These are phyloP conservation scores for Cokeromyces recurvatus DNA, from an alignment of 371 early-diverging fungal species.

Conservation along the genomic window DNA sequence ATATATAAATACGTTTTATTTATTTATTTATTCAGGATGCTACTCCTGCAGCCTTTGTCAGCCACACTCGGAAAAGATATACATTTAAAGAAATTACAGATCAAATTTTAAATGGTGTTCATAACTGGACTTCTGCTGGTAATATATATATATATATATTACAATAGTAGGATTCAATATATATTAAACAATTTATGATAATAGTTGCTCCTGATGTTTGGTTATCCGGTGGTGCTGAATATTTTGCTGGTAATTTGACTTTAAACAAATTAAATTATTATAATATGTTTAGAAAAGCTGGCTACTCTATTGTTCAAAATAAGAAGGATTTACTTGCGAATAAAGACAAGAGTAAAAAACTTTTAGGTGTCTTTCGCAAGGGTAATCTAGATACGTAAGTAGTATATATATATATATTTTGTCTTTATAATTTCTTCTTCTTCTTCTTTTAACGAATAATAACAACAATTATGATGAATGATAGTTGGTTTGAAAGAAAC, in stretches of 20 bases:
- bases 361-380: slow-evolving; percentile 67
- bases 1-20: not conserved
- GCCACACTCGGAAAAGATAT: slow-evolving; percentile 58
- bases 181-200: no score
- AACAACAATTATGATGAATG: not conserved
- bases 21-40: slow-evolving; percentile 47
- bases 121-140: slow-evolving; percentile 39
- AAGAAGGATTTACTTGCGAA: slow-evolving; percentile 40
- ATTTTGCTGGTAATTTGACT: slow-evolving; percentile 47
- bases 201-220: slow-evolving; percentile 63
- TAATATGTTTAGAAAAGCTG: slow-evolving; percentile 39
- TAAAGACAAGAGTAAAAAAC: slow-evolving; percentile 49
- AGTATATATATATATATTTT: not conserved
- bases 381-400: slow-evolving; percentile 57
- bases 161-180: no score
- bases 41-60: slow-evolving; percentile 66
- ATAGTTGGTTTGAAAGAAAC: slow-evolving; percentile 65
- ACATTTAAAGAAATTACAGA: slow-evolving; percentile 56
- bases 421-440: not conserved
- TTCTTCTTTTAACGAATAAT: no score
- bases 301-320: slow-evolving; percentile 59
- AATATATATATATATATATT: not conserved
- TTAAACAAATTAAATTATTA: slow-evolving; percentile 59
- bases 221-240: slow-evolving; percentile 64
- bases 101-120: slow-evolving; percentile 58